A percentile compares a stretch with the other conserved stretches of the same genome.
Conservation (phyloP, 1,284 basidiomycete species). For the Cystobasidium pallidum region DNA sequence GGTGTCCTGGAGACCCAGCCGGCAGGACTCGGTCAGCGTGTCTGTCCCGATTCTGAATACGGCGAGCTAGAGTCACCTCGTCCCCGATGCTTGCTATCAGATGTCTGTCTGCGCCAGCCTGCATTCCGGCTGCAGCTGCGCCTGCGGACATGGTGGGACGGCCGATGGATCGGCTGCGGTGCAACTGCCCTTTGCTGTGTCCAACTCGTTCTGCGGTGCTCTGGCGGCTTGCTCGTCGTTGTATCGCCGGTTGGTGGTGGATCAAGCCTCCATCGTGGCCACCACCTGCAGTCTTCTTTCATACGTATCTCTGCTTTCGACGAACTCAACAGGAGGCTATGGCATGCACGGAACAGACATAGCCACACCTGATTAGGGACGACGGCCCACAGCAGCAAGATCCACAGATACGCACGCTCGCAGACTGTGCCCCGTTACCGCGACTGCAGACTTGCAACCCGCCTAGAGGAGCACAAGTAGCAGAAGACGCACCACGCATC, state of each 20-base stretch:
- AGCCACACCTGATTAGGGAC: too few species aligned
- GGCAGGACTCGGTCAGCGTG: not conserved
- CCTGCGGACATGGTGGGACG: conserved; percentile 43
- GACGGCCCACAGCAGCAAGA: too few species aligned
- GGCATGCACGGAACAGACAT: too few species aligned
- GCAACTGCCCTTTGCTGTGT: too few species aligned
- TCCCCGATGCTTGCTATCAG: conserved; percentile 92
- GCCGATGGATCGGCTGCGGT: too few species aligned
- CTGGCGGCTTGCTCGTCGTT: not conserved
- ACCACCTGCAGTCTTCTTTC: not conserved
- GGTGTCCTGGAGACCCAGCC: conserved; percentile 70
- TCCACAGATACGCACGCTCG: too few species aligned
- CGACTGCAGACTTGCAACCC: too few species aligned
- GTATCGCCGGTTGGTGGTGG: not conserved
- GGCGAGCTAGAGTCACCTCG: too few species aligned
- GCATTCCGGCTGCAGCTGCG: conserved; percentile 62
- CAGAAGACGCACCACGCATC: too few species aligned
- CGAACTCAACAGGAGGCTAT: not conserved
- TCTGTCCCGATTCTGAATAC: conserved; percentile 47
- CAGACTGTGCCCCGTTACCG: too few species aligned
- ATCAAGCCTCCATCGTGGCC: not conserved
- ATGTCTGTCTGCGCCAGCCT: conserved; percentile 68
- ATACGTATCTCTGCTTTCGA: conserved; percentile 10
- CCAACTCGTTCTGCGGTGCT: too few species aligned
- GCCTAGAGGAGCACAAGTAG: too few species aligned